Percentiles rank a stretch among this genome's conserved stretches.
phyloP scores from a whole-genome alignment of 768 basidiomycete genomes.

The Mycena capillaripes region DNA sequence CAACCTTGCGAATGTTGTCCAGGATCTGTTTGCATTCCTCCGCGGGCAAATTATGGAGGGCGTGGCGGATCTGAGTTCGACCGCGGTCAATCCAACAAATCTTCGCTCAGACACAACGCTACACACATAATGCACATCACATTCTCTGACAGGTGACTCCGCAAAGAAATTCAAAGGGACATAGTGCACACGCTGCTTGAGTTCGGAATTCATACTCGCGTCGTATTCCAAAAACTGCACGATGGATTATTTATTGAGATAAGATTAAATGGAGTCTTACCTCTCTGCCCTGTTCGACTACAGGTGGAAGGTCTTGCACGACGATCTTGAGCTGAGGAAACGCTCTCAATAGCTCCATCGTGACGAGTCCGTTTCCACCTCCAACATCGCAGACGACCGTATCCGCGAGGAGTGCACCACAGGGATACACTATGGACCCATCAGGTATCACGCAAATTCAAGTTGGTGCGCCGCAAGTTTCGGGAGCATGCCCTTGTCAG shows the following conservation, averaged over 20 bases:
- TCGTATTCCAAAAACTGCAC: neutral
- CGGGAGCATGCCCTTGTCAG: slow-evolving; percentile 44
- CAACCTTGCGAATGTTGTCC: slow-evolving; percentile 42
- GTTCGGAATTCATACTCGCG: neutral
- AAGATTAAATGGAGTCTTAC: slow-evolving; percentile 12
- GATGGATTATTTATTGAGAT: neutral
- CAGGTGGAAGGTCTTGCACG: slow-evolving; percentile 53
- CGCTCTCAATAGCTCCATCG: slow-evolving; percentile 47
- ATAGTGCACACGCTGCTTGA: slow-evolving; percentile 35
- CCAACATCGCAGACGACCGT: slow-evolving; percentile 57
- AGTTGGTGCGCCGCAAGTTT: slow-evolving; percentile 36
- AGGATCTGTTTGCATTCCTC: slow-evolving; percentile 44
- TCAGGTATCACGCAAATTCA: neutral
- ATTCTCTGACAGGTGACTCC: slow-evolving; percentile 35
- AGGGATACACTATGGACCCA: slow-evolving; percentile 48
- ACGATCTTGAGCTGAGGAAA: slow-evolving; percentile 51
- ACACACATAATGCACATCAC: slow-evolving; percentile 47
- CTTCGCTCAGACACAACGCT: neutral
- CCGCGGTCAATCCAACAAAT: too few species aligned
- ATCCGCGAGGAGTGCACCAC: slow-evolving; percentile 44
- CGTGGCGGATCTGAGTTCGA: neutral
- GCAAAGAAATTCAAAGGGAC: slow-evolving; percentile 45
- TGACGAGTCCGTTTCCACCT: slow-evolving; percentile 53
- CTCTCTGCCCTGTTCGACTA: slow-evolving; percentile 47
- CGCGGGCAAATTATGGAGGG: slow-evolving; percentile 49